Percentiles rank a stretch among this genome's conserved stretches.
phyloP scores from a whole-genome alignment of 305 asterid species.

The Solanum aculeatissimum region DNA sequence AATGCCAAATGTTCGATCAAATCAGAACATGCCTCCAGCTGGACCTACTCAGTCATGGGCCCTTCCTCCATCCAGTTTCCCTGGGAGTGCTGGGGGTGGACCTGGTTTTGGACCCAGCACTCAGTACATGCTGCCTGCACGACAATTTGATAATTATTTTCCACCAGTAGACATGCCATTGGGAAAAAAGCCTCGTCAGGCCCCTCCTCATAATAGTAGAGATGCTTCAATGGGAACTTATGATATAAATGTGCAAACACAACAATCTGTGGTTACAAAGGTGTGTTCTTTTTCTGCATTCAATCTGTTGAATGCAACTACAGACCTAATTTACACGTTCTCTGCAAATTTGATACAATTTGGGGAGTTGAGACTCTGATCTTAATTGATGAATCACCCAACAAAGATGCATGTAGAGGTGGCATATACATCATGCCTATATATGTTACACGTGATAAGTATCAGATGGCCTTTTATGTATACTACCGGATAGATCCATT shows the following conservation, averaged over 20 bases:
- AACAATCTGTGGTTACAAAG: conserved; percentile 48
- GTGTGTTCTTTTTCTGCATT: conserved; percentile 9
- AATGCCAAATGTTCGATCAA: conserved; percentile 7
- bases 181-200: conserved; percentile 6
- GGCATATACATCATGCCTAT: neutral
- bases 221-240: conserved; percentile 7
- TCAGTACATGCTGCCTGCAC: conserved; percentile 8
- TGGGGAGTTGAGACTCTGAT: neutral
- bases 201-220: conserved; percentile 2
- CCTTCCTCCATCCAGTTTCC: conserved; percentile 4
- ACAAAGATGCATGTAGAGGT: neutral
- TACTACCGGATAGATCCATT: neutral
- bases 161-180: conserved; percentile 6
- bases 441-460: neutral
- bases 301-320: neutral
- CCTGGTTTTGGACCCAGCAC: conserved; percentile 5
- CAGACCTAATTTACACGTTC: neutral
- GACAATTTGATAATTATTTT: conserved; percentile 2
- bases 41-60: conserved; percentile 9
- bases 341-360: neutral
- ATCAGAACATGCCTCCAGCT: conserved; percentile 7
- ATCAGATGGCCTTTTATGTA: neutral
- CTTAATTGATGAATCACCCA: neutral
- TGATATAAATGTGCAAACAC: conserved; percentile 6
- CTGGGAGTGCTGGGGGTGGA: conserved; percentile 5